Evolutionary conservation across 2,329 filamentous ascomycete genomes (phyloP), one percentile per base, ranked within the genome.

Genomic region (Beauveria scarabaeidicola): DNA sequence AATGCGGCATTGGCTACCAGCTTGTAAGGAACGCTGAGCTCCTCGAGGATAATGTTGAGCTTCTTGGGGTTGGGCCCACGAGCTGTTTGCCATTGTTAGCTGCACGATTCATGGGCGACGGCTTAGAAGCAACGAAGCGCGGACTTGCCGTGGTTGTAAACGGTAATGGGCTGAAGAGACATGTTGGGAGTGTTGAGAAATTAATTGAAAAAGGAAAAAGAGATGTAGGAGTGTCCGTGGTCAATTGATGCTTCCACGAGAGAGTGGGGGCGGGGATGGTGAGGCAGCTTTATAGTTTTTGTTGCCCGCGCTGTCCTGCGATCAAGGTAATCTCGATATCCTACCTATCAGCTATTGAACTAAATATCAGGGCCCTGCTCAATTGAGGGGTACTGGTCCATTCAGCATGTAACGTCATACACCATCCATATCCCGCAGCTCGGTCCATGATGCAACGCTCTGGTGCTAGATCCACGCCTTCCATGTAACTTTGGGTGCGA

Each of bases 1-100:
- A 10, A 15, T 8, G 2, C 3, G 21, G 19, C 32, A 13, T 44
- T n/a, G 1, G 50, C 40, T 63, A 69, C 69, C 53, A 64, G 61
- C 21, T 4, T 61, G 52, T 68, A 69, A 17, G 63, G 61, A 1
- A 69, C 29, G 13, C 51, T 61, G 3, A 69, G 61, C 58, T 69
- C 66, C 44, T 67, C 66, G 7, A 67, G 44, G 4, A 66, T 46
- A 10, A 64, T 61, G 55, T 56, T 52, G 54, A 60, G 69, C 65
- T 61, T 59, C 46, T 52, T 55, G 21, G 61, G 61, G 55, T 63
- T 63, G 47, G 60, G 59, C 21, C 61, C 61, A 47, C 61, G 46
- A 11, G 59, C 59, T 60, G 27, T 27, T 21, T n/a, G 15, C 3
- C n/a, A 10, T 47, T 29, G 46, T 58, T 38, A 58, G 55, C 7